phyloP scores from a whole-genome alignment of 1,284 basidiomycete species.

The Schizophyllum amplum region DNA sequence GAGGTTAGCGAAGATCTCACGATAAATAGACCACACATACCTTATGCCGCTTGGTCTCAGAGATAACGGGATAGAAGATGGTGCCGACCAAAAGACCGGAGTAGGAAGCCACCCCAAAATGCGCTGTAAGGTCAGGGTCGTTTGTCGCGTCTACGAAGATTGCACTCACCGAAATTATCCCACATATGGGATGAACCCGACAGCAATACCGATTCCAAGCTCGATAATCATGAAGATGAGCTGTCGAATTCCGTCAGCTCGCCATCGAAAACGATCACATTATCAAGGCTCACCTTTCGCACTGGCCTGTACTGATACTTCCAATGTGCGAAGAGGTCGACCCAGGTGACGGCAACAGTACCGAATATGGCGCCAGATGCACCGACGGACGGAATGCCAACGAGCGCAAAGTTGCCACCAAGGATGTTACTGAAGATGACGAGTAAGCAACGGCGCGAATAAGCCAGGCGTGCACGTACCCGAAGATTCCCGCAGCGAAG shows the following conservation, averaged over 20 bases:
- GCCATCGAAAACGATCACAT: not conserved
- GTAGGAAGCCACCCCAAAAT: constrained; percentile 72
- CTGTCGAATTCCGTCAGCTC: constrained; percentile 23
- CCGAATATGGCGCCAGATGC: constrained; percentile 94
- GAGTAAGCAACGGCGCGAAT: too few relatives aligned
- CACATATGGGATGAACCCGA: constrained; percentile 80
- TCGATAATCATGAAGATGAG: constrained; percentile 81
- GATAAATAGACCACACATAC: not conserved
- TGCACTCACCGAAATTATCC: constrained; percentile 64
- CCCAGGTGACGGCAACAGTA: constrained; percentile 76
- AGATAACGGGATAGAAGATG: constrained; percentile 87
- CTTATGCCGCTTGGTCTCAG: constrained; percentile 63
- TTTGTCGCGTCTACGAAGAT: constrained; percentile 16
- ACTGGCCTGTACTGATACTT: constrained; percentile 75
- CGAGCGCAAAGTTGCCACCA: constrained; percentile 86
- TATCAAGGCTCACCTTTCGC: constrained; percentile 46
- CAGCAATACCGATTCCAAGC: constrained; percentile 74
- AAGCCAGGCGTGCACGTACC: constrained; percentile 40
- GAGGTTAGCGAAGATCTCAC: not conserved
- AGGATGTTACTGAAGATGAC: constrained; percentile 57
- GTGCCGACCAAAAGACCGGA: constrained; percentile 81
- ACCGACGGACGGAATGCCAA: constrained; percentile 88
- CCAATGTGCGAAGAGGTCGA: constrained; percentile 93
- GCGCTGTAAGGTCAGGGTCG: constrained; percentile 28
- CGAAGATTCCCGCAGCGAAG: constrained; percentile 86